Conservation (phyloP, 2,329 filamentous ascomycete genomes). For the Aurifilum marmelostoma region DNA sequence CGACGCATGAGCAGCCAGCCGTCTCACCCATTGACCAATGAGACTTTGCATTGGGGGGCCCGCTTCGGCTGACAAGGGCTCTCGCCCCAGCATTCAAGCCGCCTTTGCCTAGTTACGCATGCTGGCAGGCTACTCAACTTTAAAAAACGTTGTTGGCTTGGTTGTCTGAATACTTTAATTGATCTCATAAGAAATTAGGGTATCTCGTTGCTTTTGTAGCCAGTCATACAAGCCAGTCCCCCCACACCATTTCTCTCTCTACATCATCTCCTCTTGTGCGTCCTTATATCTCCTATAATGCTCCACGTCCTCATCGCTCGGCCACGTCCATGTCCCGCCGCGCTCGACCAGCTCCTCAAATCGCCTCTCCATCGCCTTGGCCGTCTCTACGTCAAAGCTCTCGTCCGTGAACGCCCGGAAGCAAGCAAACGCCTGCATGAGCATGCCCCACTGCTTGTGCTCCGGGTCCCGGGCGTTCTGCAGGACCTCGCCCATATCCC, state of each 20-base stretch:
- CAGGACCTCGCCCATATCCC: constrained; percentile 40
- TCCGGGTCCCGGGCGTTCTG: constrained; percentile 43
- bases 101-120: no score
- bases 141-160: no score
- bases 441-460: constrained; percentile 39
- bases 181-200: not conserved
- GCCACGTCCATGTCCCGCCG: constrained; percentile 42
- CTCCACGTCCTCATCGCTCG: constrained; percentile 41
- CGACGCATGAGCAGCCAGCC: not conserved
- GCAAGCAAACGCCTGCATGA: constrained; percentile 36
- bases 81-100: not conserved
- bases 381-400: constrained; percentile 38
- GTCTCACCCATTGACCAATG: constrained; percentile 1
- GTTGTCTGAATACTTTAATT: not conserved
- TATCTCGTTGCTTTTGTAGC: not conserved
- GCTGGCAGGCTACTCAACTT: no score
- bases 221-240: no score
- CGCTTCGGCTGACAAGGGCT: not conserved
- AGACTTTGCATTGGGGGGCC: not conserved
- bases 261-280: not conserved
- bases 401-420: constrained; percentile 54
- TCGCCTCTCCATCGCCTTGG: constrained; percentile 38
- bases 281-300: constrained; percentile 36
- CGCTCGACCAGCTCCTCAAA: constrained; percentile 35
- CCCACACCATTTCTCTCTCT: not conserved